Evolutionary conservation across 108 stramenopile genomes (phyloP).

Genomic region (Cylindrotheca closterium): DNA sequence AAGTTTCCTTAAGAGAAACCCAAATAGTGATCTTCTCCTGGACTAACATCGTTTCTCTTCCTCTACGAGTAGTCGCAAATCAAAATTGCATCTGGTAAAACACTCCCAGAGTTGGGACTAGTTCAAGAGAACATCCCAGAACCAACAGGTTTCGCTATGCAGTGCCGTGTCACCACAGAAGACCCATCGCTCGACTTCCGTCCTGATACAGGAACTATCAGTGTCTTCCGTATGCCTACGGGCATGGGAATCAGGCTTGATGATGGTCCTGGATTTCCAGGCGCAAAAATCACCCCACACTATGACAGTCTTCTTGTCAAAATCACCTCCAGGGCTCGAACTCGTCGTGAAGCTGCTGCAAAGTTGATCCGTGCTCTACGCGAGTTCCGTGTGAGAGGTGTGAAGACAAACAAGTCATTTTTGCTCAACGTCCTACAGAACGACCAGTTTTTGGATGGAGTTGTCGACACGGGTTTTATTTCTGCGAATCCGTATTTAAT

Average conservation of each 20-base stretch:
- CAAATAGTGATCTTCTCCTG: too few species aligned
- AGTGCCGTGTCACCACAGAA: conserved; percentile 96
- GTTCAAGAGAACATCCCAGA: conserved; percentile 64
- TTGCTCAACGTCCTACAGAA: conserved; percentile 88
- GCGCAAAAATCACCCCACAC: conserved; percentile 52
- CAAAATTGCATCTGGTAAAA: conserved; percentile 88
- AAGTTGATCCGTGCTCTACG: conserved; percentile 71
- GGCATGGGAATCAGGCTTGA: conserved; percentile 96
- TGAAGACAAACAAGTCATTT: conserved; percentile 80
- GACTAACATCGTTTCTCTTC: too few species aligned
- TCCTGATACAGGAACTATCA: conserved; percentile 92
- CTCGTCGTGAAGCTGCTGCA: conserved; percentile 77
- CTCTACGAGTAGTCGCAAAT: conserved; percentile 79
- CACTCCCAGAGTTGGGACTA: conserved; percentile 70
- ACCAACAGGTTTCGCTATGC: conserved; percentile 87
- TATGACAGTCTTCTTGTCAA: conserved; percentile 92
- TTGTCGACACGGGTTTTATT: conserved; percentile 92
- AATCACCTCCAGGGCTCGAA: conserved; percentile 80
- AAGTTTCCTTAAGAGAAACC: too few species aligned
- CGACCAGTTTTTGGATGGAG: conserved; percentile 82
- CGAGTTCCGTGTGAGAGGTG: conserved; percentile 94
- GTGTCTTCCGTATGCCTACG: conserved; percentile 87
- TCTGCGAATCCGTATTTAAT: conserved; percentile 74
- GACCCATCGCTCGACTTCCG: conserved; percentile 88
- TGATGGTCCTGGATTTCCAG: conserved; percentile 77